Evolutionary conservation across 2,329 filamentous ascomycete species (phyloP).

Genomic region (Alternaria consortialis): DNA sequence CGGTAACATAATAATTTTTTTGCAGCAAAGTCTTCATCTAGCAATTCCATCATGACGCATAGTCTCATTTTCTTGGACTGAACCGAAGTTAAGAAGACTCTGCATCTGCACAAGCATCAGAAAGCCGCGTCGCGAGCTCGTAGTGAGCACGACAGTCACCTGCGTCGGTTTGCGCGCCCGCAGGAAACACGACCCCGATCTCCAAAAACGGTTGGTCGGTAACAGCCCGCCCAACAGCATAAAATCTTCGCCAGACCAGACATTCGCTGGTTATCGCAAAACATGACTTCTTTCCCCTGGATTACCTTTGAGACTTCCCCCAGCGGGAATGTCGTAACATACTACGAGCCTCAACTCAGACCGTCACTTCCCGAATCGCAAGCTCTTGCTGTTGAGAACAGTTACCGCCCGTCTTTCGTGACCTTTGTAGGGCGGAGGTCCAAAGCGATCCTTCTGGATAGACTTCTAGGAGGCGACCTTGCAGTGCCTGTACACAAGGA

Average conservation of each 20-base stretch:
- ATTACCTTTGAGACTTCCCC: constrained; percentile 11
- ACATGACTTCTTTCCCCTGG: constrained; percentile 3
- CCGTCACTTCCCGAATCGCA: neutral
- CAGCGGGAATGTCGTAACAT: neutral
- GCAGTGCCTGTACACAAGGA: constrained; percentile 9
- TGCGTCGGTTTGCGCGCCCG: neutral
- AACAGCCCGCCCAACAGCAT: neutral
- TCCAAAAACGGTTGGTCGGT: neutral
- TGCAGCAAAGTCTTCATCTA: constrained; percentile 9
- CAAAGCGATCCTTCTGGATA: constrained; percentile 7
- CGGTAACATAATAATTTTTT: constrained; percentile 12
- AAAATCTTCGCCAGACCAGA: neutral
- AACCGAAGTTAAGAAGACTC: neutral
- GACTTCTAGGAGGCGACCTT: neutral
- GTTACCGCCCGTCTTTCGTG: neutral
- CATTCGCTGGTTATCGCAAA: neutral
- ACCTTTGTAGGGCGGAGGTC: constrained; percentile 1
- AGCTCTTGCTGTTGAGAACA: neutral
- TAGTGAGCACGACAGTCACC: constrained; percentile 2
- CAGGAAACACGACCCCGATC: neutral
- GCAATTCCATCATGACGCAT: constrained; percentile 6
- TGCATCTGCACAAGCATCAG: neutral
- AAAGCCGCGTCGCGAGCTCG: neutral
- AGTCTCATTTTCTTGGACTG: neutral
- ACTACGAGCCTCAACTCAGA: neutral